phyloP scores from a whole-genome alignment of 2,329 filamentous ascomycete species.

The Diaporthe sp. region DNA sequence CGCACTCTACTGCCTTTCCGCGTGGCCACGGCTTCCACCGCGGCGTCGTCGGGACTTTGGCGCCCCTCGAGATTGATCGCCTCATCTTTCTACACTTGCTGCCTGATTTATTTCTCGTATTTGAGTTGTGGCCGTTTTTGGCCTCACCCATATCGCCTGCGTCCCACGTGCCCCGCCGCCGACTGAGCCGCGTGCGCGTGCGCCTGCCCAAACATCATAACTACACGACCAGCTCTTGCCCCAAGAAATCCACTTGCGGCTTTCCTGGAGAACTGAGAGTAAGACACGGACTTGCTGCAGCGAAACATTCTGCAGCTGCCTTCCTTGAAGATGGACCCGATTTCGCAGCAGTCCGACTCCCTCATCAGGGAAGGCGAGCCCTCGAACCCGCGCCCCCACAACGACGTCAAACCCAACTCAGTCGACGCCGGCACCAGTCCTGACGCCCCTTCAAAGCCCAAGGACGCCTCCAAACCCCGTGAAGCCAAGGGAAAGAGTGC shows the following conservation, averaged over 20 bases:
- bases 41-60: not conserved
- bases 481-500: not conserved
- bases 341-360: slow-evolving; percentile 14
- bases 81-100: not conserved
- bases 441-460: slow-evolving; percentile 18
- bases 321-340: slow-evolving; percentile 27
- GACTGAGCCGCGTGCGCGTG: not conserved
- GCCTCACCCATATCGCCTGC: not conserved
- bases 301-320: not conserved
- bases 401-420: slow-evolving; percentile 28
- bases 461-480: not conserved
- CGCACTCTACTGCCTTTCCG: not conserved
- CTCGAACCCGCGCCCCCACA: slow-evolving; percentile 9
- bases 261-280: not conserved
- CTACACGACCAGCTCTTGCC: not conserved
- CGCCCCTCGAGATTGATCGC: not conserved
- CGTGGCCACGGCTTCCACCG: not conserved
- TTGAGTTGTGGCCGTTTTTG: not conserved
- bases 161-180: not conserved
- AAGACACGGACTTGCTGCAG: not conserved
- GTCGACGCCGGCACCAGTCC: not conserved
- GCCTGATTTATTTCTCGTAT: not conserved
- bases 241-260: not conserved
- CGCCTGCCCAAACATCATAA: not conserved
- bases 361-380: slow-evolving; percentile 33